These are phyloP conservation scores for Castanopsis chinensis DNA, from an alignment of 306 rosid genomes.

Conservation along the genomic window DNA sequence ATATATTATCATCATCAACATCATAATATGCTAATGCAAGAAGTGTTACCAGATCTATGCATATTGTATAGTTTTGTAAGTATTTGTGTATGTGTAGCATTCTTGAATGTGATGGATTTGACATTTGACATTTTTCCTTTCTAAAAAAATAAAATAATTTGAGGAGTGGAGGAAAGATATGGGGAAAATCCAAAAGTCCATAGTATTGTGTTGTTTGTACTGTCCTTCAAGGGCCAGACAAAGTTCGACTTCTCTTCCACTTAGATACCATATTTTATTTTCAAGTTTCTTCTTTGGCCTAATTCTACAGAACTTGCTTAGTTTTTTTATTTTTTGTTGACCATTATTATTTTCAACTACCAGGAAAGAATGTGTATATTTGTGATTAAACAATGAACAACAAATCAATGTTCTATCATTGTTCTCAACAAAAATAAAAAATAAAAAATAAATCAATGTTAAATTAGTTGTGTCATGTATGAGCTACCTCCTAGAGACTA, in stretches of 20 bases:
- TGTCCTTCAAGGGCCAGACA: slow-evolving; percentile 26
- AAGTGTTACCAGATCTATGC: neutral
- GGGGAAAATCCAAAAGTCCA: slow-evolving; percentile 12
- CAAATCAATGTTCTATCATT: too few relatives aligned
- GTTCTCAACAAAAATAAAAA: too few relatives aligned
- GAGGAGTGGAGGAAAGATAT: slow-evolving; percentile 17
- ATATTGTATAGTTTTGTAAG: slow-evolving; percentile 9
- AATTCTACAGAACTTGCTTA: slow-evolving; percentile 19
- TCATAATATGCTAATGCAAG: neutral
- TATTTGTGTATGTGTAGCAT: slow-evolving; percentile 4
- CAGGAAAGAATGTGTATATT: neutral
- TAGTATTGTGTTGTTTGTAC: neutral
- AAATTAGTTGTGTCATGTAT: neutral
- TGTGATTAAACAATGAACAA: neutral
- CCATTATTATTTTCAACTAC: neutral
- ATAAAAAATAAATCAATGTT: neutral
- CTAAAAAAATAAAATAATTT: slow-evolving; percentile 11
- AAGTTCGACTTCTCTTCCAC: slow-evolving; percentile 7
- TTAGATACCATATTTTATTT: slow-evolving; percentile 27
- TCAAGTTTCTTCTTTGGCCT: neutral
- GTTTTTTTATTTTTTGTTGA: neutral
- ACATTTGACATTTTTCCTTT: slow-evolving; percentile 24
- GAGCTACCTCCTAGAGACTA: neutral
- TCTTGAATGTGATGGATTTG: slow-evolving; percentile 12
- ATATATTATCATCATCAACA: neutral